Percentiles rank a stretch among this genome's conserved stretches.
phyloP scores from a whole-genome alignment of 805 yeast genomes.

The Yamadazyma takamatsuzukensis region DNA sequence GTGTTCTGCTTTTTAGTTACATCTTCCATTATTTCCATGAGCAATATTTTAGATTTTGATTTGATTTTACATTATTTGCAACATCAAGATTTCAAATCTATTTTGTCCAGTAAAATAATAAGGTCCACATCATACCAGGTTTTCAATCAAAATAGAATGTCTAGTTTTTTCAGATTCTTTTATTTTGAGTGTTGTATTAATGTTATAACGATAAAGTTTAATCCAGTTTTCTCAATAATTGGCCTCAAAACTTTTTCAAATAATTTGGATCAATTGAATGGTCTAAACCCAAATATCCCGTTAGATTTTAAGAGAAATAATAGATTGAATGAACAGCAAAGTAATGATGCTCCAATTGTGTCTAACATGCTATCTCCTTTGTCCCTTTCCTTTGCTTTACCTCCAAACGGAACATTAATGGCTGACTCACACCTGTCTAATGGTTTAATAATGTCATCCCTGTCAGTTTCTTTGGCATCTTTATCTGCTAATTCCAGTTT shows the following conservation, averaged over 20 bases:
- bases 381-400: not conserved
- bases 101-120: slow-evolving; percentile 7
- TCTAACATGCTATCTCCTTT: too few species aligned
- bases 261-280: slow-evolving; percentile 12
- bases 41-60: slow-evolving; percentile 2
- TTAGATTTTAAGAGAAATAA: slow-evolving; percentile 11
- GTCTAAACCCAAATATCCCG: slow-evolving; percentile 10
- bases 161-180: slow-evolving; percentile 2
- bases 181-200: slow-evolving; percentile 11
- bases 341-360: too few species aligned
- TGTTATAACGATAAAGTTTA: slow-evolving; percentile 11
- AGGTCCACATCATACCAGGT: slow-evolving; percentile 1
- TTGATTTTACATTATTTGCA: slow-evolving; percentile 4
- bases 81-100: slow-evolving; percentile 6
- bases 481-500: slow-evolving; percentile 1
- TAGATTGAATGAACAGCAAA: slow-evolving; percentile 3
- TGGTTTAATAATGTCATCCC: too few species aligned
- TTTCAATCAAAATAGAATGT: not conserved
- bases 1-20: too few species aligned
- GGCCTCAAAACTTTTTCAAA: slow-evolving; percentile 12
- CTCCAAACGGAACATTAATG: too few species aligned
- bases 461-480: too few species aligned
- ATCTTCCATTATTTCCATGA: not conserved
- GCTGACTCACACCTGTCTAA: too few species aligned
- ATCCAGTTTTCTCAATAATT: slow-evolving; percentile 10